Conservation (phyloP, 2,329 filamentous ascomycete genomes). For the Talaromyces sp. region DNA sequence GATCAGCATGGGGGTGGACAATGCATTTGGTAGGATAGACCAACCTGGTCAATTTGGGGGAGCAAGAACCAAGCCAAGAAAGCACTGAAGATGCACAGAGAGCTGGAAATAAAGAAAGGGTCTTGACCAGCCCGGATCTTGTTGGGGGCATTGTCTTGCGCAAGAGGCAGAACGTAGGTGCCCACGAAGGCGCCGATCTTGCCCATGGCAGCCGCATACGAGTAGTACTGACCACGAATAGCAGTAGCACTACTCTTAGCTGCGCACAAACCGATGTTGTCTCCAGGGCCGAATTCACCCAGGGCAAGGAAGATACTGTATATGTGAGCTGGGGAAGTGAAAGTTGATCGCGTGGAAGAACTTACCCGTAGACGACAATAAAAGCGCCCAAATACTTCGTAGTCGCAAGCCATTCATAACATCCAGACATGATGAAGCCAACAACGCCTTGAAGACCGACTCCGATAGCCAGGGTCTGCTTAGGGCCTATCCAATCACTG, state of each 20-base stretch:
- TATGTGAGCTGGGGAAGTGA: background rate
- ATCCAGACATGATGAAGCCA: slow-evolving; percentile 86
- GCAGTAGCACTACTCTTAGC: slow-evolving; percentile 87
- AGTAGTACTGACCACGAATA: slow-evolving; percentile 76
- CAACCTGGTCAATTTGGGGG: slow-evolving; percentile 68
- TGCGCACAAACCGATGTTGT: slow-evolving; percentile 87
- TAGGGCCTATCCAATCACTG: slow-evolving; percentile 78
- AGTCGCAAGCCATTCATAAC: slow-evolving; percentile 70
- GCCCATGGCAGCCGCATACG: slow-evolving; percentile 50
- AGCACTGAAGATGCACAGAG: slow-evolving; percentile 75
- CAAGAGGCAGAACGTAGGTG: slow-evolving; percentile 77
- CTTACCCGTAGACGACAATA: slow-evolving; percentile 71
- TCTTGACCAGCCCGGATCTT: slow-evolving; percentile 70
- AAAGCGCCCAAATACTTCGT: slow-evolving; percentile 71
- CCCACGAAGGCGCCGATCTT: slow-evolving; percentile 74
- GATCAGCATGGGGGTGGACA: background rate
- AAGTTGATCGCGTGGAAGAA: background rate
- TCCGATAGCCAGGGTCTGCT: slow-evolving; percentile 70
- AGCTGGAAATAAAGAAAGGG: slow-evolving; percentile 83
- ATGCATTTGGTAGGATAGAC: background rate
- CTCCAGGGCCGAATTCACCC: slow-evolving; percentile 81
- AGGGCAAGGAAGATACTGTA: slow-evolving; percentile 70
- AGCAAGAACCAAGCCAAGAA: slow-evolving; percentile 67
- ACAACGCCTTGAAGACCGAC: slow-evolving; percentile 74
- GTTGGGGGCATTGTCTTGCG: slow-evolving; percentile 60